Evolutionary conservation across 2,329 filamentous ascomycete species (phyloP), one percentile per base, ranked within the genome.

Genomic region (Fusarium virguliforme): DNA sequence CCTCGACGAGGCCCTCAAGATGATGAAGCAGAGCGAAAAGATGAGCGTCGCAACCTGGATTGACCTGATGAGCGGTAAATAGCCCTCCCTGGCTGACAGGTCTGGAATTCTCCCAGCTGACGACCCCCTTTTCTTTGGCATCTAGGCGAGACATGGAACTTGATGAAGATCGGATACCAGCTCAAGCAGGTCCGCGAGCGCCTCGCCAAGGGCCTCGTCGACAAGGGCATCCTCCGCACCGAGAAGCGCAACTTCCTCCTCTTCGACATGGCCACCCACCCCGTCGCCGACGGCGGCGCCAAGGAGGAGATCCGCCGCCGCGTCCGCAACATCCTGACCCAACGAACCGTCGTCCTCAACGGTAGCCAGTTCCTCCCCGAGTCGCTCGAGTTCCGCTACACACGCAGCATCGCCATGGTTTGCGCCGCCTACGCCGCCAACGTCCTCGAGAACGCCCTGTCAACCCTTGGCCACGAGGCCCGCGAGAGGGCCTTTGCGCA

Each of bases 101-200:
- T 60, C 22, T 37, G 26, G 55, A 65, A 55, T 15, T 24, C 37
- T 22, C 34, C 30, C 63, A 35, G 64, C 74, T 76, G 57, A 73
- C 73, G 53, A 48, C 30, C 54, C 65, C 55, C 18, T 18, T 65
- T 65, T 68, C 60, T 62, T 72, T 78, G 70, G 41, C 38, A 32
- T 53, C n/a, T 79, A 98, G 95, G 96, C 81, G 96, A 99, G 84
- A 99, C 96, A 61, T 99, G 96, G 96, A 99, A 99, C 81, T 86
- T 99, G 73, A 98, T 99, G 96, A 99, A 99, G 87, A 99, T 99
- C 77, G 96, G 96, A 81, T 99, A 99, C 83, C 96, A 99, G 86
- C 89, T 99, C 76, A 99, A 99, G 86, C 96, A 99, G 87, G 96
- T 99, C 65, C 94, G 96, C 80, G 96, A 99, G 85, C 93, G 96